Conservation (phyloP, 306 rosid genomes). For the Ceratonia siliqua region DNA sequence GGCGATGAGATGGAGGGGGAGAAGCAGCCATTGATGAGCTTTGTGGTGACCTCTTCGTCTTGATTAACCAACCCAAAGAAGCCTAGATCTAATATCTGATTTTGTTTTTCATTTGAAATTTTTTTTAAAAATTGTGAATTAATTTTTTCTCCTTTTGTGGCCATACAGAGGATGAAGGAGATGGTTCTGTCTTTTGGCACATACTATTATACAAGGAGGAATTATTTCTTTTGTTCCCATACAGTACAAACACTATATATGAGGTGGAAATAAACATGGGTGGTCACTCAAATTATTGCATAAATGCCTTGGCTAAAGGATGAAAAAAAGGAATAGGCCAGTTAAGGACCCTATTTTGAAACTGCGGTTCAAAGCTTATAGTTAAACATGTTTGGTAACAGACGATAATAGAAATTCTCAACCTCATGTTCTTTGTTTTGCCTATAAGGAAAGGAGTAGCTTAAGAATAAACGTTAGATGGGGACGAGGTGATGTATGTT, state of each 20-base stretch:
- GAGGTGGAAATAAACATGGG: not conserved
- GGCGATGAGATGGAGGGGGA: slow-evolving; percentile 29
- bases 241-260: not conserved
- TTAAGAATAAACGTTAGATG: too few relatives aligned
- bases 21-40: slow-evolving; percentile 39
- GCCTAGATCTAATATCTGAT: slow-evolving; percentile 8
- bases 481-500: too few relatives aligned
- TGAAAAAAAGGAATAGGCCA: not conserved
- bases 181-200: not conserved
- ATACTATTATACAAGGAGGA: not conserved
- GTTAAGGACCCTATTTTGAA: not conserved
- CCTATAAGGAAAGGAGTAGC: too few relatives aligned
- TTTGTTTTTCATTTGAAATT: slow-evolving; percentile 29
- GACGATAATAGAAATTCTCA: too few relatives aligned
- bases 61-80: slow-evolving; percentile 5
- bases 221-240: not conserved
- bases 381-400: too few relatives aligned
- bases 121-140: slow-evolving; percentile 18
- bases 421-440: too few relatives aligned
- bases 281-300: not conserved
- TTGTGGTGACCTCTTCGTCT: slow-evolving; percentile 31
- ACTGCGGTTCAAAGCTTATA: too few relatives aligned
- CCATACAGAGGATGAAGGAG: not conserved
- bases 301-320: not conserved
- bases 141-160: not conserved